These are phyloP conservation scores for Solanum clarkiae DNA, from an alignment of 257 asterid species.

Conservation along the genomic window DNA sequence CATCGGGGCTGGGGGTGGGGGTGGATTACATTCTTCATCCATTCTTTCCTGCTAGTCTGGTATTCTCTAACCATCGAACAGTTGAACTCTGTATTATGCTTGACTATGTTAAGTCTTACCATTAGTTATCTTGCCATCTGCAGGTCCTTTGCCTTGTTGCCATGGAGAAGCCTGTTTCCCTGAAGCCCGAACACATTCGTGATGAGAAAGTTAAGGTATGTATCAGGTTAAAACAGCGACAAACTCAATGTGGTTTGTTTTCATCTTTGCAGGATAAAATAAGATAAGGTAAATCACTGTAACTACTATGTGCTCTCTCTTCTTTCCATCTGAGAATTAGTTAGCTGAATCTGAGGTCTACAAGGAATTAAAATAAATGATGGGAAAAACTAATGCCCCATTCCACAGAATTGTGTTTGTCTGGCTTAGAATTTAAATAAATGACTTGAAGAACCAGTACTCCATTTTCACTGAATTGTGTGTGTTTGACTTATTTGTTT, in stretches of 20 bases:
- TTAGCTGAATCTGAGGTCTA: background rate
- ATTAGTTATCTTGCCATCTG: background rate
- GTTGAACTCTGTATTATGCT: background rate
- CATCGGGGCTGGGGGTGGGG: background rate
- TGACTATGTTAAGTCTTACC: background rate
- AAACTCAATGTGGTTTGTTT: background rate
- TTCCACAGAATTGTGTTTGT: background rate
- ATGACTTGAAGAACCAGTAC: background rate
- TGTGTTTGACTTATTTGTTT: background rate
- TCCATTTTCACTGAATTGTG: background rate
- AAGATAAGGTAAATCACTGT: background rate
- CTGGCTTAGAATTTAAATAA: background rate
- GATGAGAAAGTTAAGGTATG: conserved; percentile 95
- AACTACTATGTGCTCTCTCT: background rate
- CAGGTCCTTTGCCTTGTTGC: conserved; percentile 94
- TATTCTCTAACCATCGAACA: background rate
- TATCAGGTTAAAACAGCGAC: background rate
- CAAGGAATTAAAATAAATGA: background rate
- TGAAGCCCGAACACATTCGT: conserved; percentile 73
- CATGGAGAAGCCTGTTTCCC: conserved; percentile 89
- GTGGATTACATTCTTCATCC: background rate
- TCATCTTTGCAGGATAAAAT: background rate
- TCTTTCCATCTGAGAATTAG: background rate
- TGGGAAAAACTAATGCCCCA: background rate
- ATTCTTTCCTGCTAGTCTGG: background rate